Conservation (phyloP, 2,329 filamentous ascomycete genomes). For the Trichoderma sp. region DNA sequence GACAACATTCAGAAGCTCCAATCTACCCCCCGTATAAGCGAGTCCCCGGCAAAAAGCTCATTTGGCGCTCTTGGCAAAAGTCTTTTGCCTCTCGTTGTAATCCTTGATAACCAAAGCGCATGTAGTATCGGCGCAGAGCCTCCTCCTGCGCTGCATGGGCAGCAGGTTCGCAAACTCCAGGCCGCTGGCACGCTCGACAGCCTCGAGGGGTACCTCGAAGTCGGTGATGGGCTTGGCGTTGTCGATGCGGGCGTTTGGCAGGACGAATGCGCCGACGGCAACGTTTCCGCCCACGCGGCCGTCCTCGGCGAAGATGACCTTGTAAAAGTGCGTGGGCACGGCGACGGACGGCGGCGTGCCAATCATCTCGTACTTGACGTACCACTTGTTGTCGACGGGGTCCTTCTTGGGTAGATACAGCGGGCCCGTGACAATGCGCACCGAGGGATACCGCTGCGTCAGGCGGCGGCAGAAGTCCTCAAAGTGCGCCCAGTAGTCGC, state of each 20-base stretch:
- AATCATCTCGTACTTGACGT: constrained; percentile 93
- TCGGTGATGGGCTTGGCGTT: constrained; percentile 86
- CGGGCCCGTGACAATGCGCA: constrained; percentile 90
- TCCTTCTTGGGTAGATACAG: constrained; percentile 89
- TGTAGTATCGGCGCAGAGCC: constrained; percentile 82
- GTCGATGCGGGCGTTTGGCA: constrained; percentile 87
- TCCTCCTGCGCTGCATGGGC: constrained; percentile 71
- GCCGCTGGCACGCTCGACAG: constrained; percentile 87
- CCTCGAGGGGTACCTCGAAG: constrained; percentile 94
- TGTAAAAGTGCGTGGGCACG: constrained; percentile 98
- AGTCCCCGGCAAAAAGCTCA: neutral
- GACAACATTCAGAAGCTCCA: neutral
- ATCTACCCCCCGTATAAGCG: neutral
- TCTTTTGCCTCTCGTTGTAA: constrained; percentile 66
- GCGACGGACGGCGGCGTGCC: constrained; percentile 91
- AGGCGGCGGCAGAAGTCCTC: constrained; percentile 94
- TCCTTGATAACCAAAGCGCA: constrained; percentile 86
- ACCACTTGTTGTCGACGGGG: constrained; percentile 86
- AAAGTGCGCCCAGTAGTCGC: constrained; percentile 99
- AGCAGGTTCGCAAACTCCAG: constrained; percentile 87
- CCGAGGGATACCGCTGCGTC: constrained; percentile 78
- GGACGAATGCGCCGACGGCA: constrained; percentile 88
- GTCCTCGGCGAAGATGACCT: constrained; percentile 96
- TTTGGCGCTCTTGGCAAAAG: constrained; percentile 50
- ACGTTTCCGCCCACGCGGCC: constrained; percentile 71